These are phyloP conservation scores for Cutaneotrichosporon spelunceum DNA, from an alignment of 1,284 basidiomycete species.

Conservation along the genomic window DNA sequence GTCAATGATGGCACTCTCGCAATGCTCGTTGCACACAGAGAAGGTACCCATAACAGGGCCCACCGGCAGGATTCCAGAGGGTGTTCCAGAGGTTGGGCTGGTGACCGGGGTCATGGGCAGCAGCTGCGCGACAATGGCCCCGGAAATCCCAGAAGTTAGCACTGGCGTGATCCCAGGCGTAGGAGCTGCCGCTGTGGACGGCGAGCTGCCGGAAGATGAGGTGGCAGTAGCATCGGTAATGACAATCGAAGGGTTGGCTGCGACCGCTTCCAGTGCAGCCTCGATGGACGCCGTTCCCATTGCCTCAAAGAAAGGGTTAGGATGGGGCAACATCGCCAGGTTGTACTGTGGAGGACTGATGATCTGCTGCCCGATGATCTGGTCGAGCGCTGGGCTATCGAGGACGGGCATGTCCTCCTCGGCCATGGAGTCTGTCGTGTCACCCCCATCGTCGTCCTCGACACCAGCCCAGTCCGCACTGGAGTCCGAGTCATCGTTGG, in stretches of 20 bases:
- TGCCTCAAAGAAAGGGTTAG: constrained; percentile 7
- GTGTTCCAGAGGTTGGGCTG: neutral
- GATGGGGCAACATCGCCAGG: constrained; percentile 7
- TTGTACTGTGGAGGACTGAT: constrained; percentile 6
- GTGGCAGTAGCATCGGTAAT: constrained; percentile 27
- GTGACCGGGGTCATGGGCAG: constrained; percentile 11
- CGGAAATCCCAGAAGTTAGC: neutral
- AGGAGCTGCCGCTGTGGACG: constrained; percentile 7
- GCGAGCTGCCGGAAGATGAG: constrained; percentile 20
- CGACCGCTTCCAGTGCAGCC: neutral
- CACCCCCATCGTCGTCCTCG: constrained; percentile 41
- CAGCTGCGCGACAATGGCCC: constrained; percentile 10
- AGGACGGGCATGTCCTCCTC: constrained; percentile 51
- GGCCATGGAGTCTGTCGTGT: constrained; percentile 50
- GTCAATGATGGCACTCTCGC: constrained; percentile 47
- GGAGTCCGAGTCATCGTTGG: constrained; percentile 29
- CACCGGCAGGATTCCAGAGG: neutral
- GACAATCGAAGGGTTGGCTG: constrained; percentile 25
- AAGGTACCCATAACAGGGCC: constrained; percentile 45
- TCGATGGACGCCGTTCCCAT: neutral
- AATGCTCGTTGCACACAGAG: constrained; percentile 36
- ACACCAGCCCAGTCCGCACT: constrained; percentile 38
- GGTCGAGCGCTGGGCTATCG: constrained; percentile 43
- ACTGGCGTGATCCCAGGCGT: constrained; percentile 13
- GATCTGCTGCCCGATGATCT: constrained; percentile 38